A percentile compares a stretch with the other conserved stretches of the same genome.
These are phyloP conservation scores for Colletotrichum higginsianum DNA, from an alignment of 2,329 filamentous ascomycete species.

Conservation along the genomic window DNA sequence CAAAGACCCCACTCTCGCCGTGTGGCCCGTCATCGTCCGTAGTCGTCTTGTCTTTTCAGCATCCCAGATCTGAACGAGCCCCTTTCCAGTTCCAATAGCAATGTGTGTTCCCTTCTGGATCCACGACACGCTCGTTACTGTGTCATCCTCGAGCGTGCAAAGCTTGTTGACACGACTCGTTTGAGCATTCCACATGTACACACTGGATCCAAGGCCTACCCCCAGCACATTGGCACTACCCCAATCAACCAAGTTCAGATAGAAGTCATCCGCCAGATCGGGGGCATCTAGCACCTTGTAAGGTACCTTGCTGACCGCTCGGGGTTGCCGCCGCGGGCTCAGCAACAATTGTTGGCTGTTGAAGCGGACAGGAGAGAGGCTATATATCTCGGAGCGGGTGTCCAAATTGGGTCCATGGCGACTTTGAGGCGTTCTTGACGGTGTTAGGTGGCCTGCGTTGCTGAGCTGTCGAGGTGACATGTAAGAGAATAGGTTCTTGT, in stretches of 20 bases:
- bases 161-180: slow-evolving; percentile 93
- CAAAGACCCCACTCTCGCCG: slow-evolving; percentile 90
- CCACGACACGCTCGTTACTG: slow-evolving; percentile 97
- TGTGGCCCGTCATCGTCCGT: slow-evolving; percentile 97
- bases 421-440: slow-evolving; percentile 89
- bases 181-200: slow-evolving; percentile 98
- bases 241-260: slow-evolving; percentile 98
- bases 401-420: slow-evolving; percentile 91
- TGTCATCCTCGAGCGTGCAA: slow-evolving; percentile 92
- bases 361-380: slow-evolving; percentile 91
- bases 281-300: slow-evolving; percentile 98
- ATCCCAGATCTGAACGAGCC: slow-evolving; percentile 97
- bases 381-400: slow-evolving; percentile 93
- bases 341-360: slow-evolving; percentile 95
- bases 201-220: slow-evolving; percentile 91
- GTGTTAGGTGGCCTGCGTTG: slow-evolving; percentile 86
- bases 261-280: slow-evolving; percentile 97
- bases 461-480: slow-evolving; percentile 81
- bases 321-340: slow-evolving; percentile 88
- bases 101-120: slow-evolving; percentile 98
- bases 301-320: slow-evolving; percentile 94
- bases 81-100: slow-evolving; percentile 94
- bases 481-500: slow-evolving; percentile 97
- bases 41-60: slow-evolving; percentile 87
- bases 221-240: slow-evolving; percentile 94